These are phyloP conservation scores for Panaeolus cyanescens DNA, from an alignment of 768 basidiomycete species.

Conservation along the genomic window DNA sequence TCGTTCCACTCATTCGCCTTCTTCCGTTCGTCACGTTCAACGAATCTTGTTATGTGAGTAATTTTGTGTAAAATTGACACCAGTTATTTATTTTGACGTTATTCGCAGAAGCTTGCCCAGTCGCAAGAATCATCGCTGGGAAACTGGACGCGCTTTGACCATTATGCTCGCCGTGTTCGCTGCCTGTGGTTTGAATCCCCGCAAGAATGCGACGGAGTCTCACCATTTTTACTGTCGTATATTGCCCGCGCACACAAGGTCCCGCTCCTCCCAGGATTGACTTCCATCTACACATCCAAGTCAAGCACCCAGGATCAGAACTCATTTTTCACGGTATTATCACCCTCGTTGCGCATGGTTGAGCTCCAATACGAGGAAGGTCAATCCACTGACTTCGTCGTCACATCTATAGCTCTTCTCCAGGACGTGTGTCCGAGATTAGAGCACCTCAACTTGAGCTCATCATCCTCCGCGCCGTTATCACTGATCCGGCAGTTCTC, in stretches of 20 bases:
- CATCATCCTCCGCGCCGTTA: background rate
- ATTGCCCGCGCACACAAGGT: background rate
- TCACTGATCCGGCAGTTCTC: background rate
- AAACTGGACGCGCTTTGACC: background rate
- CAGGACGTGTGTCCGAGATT: background rate
- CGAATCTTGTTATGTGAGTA: background rate
- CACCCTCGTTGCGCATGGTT: background rate
- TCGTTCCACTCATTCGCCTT: background rate
- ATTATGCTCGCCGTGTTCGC: background rate
- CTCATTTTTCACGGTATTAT: background rate
- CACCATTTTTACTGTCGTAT: background rate
- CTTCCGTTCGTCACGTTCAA: background rate
- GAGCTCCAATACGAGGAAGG: background rate
- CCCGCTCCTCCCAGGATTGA: background rate
- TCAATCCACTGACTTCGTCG: background rate
- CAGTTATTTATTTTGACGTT: background rate
- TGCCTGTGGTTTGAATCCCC: background rate
- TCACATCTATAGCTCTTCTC: background rate
- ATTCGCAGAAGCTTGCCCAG: background rate
- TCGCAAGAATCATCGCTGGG: background rate
- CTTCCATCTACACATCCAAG: background rate
- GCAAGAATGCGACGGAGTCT: background rate
- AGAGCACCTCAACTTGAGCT: background rate
- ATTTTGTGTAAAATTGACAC: background rate
- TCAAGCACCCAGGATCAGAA: background rate